Evolutionary conservation across 352 stramenopile species (phyloP).

Genomic region (Phytophthora nicotianae): DNA sequence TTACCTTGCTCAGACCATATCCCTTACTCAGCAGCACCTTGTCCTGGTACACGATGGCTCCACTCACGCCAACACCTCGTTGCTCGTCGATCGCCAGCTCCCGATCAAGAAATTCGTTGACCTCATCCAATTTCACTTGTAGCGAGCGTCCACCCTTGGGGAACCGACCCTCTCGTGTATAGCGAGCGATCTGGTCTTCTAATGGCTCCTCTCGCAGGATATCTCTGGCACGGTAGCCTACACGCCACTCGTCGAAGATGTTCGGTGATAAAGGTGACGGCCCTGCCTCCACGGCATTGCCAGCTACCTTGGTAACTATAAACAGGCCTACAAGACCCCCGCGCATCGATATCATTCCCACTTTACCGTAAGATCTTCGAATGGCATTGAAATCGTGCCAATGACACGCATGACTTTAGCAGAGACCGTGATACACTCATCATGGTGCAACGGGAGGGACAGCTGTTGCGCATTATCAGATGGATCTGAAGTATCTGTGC

Average conservation of each 20-base stretch:
- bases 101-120: conserved; percentile 45
- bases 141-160: conserved; percentile 40
- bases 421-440: conserved; percentile 1
- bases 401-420: too few species aligned
- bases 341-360: conserved; percentile 1
- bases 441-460: neutral
- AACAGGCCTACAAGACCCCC: conserved; percentile 10
- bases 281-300: neutral
- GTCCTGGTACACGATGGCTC: conserved; percentile 58
- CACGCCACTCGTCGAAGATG: conserved; percentile 33
- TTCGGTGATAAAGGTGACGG: conserved; percentile 23
- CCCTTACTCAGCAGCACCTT: conserved; percentile 48
- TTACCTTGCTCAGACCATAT: conserved; percentile 42
- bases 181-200: conserved; percentile 40
- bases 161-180: conserved; percentile 40
- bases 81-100: conserved; percentile 41
- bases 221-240: conserved; percentile 17
- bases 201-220: conserved; percentile 27
- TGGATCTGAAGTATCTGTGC: neutral
- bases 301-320: neutral
- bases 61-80: conserved; percentile 49
- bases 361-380: conserved; percentile 7
- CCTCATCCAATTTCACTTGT: conserved; percentile 51
- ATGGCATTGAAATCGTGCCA: conserved; percentile 7
- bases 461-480: conserved; percentile 3